These are phyloP conservation scores for Chloropicon primus DNA, from an alignment of 139 green algal species.

Conservation along the genomic window DNA sequence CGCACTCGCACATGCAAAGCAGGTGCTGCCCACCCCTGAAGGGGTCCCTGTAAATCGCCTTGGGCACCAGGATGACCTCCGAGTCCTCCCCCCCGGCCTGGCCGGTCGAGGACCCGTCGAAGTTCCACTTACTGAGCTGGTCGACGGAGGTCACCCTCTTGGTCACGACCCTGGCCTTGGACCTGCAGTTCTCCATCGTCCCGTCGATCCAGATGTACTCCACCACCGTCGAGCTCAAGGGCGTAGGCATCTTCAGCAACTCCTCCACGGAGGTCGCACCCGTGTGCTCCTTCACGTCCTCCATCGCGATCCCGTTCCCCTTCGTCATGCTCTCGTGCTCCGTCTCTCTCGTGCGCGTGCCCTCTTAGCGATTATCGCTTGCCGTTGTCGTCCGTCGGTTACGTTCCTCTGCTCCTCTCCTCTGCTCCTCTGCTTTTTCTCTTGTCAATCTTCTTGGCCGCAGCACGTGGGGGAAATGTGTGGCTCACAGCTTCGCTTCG, in stretches of 20 bases:
- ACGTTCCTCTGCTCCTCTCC: no score
- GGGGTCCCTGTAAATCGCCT: slow-evolving; percentile 62
- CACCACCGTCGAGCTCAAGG: slow-evolving; percentile 28
- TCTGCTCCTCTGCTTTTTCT: no score
- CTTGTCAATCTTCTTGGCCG: no score
- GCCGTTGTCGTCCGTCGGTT: no score
- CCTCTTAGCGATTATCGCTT: no score
- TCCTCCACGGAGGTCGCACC: background rate
- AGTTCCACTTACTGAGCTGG: slow-evolving; percentile 92
- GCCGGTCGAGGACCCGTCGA: slow-evolving; percentile 83
- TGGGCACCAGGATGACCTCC: slow-evolving; percentile 69
- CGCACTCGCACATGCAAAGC: slow-evolving; percentile 87
- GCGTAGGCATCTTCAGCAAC: background rate
- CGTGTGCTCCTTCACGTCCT: background rate
- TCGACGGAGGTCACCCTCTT: background rate
- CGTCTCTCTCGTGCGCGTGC: no score
- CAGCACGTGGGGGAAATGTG: no score
- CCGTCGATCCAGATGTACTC: slow-evolving; percentile 92
- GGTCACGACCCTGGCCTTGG: slow-evolving; percentile 16
- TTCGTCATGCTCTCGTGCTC: no score
- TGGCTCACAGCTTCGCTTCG: no score
- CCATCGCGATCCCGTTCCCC: background rate
- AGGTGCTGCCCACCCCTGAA: slow-evolving; percentile 85
- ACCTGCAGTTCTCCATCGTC: slow-evolving; percentile 36
- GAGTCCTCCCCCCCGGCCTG: slow-evolving; percentile 81